A percentile compares a stretch with the other conserved stretches of the same genome.
Conservation (phyloP, 306 rosid genomes). For the Dalbergia cultrata region DNA sequence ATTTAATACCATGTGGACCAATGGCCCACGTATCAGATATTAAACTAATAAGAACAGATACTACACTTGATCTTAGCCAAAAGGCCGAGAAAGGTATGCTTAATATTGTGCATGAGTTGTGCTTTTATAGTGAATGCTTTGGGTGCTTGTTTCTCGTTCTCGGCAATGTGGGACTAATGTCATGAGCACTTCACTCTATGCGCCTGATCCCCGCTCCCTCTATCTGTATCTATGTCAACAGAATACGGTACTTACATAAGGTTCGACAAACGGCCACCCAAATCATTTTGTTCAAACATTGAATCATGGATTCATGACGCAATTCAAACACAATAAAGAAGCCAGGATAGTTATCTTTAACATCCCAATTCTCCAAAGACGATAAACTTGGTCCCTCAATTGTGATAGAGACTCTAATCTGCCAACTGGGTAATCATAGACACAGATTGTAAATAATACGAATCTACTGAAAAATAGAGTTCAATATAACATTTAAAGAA, state of each 20-base stretch:
- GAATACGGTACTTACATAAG: not conserved
- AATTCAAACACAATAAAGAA: not conserved
- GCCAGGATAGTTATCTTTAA: not conserved
- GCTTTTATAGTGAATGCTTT: not conserved
- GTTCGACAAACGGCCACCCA: not conserved
- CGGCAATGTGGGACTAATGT: not conserved
- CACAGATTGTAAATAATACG: too few species aligned
- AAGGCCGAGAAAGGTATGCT: not conserved
- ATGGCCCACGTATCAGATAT: not conserved
- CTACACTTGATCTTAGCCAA: slow-evolving; percentile 28
- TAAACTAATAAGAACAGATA: slow-evolving; percentile 2
- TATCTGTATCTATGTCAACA: not conserved
- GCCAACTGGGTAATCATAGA: too few species aligned
- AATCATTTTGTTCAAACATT: not conserved
- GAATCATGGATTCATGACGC: not conserved
- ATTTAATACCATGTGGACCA: not conserved
- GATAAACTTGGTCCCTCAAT: not conserved
- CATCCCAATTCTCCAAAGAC: not conserved
- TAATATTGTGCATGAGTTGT: fast-evolving
- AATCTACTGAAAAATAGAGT: too few species aligned
- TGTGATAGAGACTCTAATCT: not conserved
- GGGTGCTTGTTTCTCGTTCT: not conserved
- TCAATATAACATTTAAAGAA: too few species aligned
- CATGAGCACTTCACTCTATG: not conserved
- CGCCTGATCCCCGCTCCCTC: not conserved